These are phyloP conservation scores for Glaciozyma antarctica DNA, from an alignment of 768 basidiomycete genomes.

Conservation along the genomic window DNA sequence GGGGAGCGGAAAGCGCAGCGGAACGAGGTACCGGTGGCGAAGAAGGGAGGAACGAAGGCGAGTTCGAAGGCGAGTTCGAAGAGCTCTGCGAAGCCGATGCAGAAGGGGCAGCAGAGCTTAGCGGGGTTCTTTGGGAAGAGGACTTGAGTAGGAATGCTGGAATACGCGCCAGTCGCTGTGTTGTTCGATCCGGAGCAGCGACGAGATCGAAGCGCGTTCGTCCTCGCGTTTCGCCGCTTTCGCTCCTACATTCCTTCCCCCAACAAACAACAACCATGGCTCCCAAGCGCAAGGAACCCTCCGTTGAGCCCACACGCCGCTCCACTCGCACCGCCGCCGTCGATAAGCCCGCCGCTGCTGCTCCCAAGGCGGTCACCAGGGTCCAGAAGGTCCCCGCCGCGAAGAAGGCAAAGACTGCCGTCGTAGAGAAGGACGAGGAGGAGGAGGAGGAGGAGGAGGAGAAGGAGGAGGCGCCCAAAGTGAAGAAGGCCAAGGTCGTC, in stretches of 20 bases:
- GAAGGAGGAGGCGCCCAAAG: slow-evolving; percentile 3
- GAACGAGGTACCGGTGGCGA: slow-evolving; percentile 20
- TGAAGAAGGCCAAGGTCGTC: slow-evolving; percentile 20
- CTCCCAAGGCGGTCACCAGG: slow-evolving; percentile 17
- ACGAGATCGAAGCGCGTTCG: too few species aligned
- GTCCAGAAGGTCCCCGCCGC: slow-evolving; percentile 29
- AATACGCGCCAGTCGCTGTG: too few species aligned
- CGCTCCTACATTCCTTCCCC: neutral
- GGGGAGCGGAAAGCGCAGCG: slow-evolving; percentile 34
- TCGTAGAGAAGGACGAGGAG: slow-evolving; percentile 18
- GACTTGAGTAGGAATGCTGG: too few species aligned
- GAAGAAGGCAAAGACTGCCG: slow-evolving; percentile 19
- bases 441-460: slow-evolving; percentile 16
- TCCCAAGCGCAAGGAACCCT: neutral
- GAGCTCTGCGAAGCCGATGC: slow-evolving; percentile 43
- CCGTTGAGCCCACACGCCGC: neutral
- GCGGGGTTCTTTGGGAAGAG: slow-evolving; percentile 12
- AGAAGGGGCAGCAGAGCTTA: slow-evolving; percentile 43
- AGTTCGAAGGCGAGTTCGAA: slow-evolving; percentile 41
- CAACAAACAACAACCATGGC: neutral
- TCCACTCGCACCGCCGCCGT: neutral
- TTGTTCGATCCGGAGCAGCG: too few species aligned
- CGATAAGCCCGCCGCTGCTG: neutral
- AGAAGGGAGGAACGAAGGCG: slow-evolving; percentile 19
- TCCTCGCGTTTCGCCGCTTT: neutral